Base-by-base conservation (phyloP, 257 asterid species). In the Schizonepeta tenuifolia region DNA sequence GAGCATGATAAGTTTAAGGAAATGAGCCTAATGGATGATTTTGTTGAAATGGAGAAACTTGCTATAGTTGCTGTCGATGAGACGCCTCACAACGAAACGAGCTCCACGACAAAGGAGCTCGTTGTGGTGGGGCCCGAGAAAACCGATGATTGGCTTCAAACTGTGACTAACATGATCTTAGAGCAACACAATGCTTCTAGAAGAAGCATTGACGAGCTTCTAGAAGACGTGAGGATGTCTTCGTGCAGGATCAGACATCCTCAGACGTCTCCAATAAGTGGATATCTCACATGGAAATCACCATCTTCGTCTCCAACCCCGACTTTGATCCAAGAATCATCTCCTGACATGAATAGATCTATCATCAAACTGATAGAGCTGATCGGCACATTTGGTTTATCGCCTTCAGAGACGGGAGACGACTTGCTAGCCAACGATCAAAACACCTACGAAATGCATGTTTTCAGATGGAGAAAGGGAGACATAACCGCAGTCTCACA, bases 21-120 rank as follows among this genome's bases (percentile, higher is more conserved):
- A 50, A 91, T 91, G 93, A 84, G 91, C 61, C 86, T 94, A 73
- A 87, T 94, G 98, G 98, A 94, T 67, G 99, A 94, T 79, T 94
- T 94, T 78, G 93, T 80, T 14, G 97, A 94, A 79, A 91, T 94
- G 99, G 99, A 94, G 85, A 93, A 86, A 74, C 77, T 91, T 49
- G 98, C 96, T 15, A 86, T 93, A 77, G 96, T 93, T 68, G 84
- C 98, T 67, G 78, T 87, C 9, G 89, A 90, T 44, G 36, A 38
- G 43, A 38, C 43, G 12, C 43, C 43, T 38, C 43, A 38, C 12
- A 38, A 38, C 3, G 55, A 36, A 62, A 59, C 43, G 43, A 6
- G 79, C 76, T 47, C 13, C 35, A 3, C 65, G 53, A 38, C 12
- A 38, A 38, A 38, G 43, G 43, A 38, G n/a, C 62, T 65, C 61